Evolutionary conservation across 208 protist species (phyloP).

Genomic region (Eutreptiella sp.): DNA sequence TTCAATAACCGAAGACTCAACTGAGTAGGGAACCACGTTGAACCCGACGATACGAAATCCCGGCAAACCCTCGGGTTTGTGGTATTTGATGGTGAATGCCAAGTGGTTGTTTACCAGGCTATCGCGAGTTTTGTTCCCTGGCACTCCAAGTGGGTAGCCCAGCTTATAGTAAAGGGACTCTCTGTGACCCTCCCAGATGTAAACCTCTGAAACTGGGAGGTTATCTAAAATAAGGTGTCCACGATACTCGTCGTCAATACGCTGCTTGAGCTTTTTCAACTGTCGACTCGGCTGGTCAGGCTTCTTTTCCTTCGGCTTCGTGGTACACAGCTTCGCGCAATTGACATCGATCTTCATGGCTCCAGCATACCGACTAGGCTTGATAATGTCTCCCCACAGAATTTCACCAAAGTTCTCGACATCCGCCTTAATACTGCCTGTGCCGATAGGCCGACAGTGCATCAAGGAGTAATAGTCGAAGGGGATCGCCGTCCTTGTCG

Average conservation of each 20-base stretch:
- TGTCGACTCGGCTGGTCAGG: constrained; percentile 26
- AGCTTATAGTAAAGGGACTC: constrained; percentile 15
- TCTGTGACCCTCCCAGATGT: not conserved
- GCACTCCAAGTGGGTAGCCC: constrained; percentile 33
- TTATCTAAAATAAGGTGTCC: constrained; percentile 58
- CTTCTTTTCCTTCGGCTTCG: constrained; percentile 13
- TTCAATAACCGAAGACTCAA: not conserved
- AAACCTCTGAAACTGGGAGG: constrained; percentile 43
- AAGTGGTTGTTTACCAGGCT: constrained; percentile 59
- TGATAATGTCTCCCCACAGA: constrained; percentile 82
- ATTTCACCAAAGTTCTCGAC: constrained; percentile 85
- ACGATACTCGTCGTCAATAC: constrained; percentile 50
- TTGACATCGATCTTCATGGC: constrained; percentile 41
- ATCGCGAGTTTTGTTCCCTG: constrained; percentile 1
- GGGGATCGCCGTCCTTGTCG: constrained; percentile 69
- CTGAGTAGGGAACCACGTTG: constrained; percentile 33
- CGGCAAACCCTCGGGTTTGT: not conserved
- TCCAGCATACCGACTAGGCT: constrained; percentile 75
- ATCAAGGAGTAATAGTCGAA: constrained; percentile 84
- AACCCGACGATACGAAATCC: constrained; percentile 46
- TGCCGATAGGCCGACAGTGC: constrained; percentile 54
- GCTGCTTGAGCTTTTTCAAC: constrained; percentile 29
- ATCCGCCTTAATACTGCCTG: constrained; percentile 32
- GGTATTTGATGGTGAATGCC: constrained; percentile 46
- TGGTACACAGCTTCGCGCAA: constrained; percentile 43